Conservation (phyloP, 257 asterid species). For the Petunia axillaris region DNA sequence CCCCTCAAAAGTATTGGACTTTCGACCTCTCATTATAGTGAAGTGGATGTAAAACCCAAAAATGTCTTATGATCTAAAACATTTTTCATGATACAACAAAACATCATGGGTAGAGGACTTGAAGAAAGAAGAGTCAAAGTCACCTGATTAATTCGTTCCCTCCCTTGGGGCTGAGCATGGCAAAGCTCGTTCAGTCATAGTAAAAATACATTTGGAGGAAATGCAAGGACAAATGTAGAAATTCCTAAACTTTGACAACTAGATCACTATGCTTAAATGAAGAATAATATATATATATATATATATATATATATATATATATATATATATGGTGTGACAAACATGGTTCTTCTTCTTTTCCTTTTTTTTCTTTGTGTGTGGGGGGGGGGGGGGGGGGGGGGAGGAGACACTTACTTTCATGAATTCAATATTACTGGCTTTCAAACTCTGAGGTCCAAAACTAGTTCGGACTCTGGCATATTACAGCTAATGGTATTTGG, state of each 20-base stretch:
- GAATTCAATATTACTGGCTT: too few species aligned
- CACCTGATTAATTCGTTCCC: background rate
- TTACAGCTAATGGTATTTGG: background rate
- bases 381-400: background rate
- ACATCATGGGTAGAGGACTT: background rate
- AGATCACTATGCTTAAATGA: background rate
- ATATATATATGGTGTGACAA: background rate
- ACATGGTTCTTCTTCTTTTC: background rate
- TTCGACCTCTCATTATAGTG: background rate
- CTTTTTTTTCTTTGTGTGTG: background rate
- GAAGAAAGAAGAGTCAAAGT: background rate
- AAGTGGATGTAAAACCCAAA: background rate
- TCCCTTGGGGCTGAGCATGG: background rate
- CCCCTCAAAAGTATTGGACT: background rate
- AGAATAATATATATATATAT: background rate
- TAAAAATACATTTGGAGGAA: background rate
- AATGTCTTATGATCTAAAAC: conserved; percentile 5
- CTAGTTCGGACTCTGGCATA: too few species aligned
- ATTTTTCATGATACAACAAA: background rate
- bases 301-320: background rate
- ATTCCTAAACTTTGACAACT: background rate
- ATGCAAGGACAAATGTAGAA: conserved; percentile 7
- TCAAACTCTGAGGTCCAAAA: too few species aligned
- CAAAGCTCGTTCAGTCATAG: background rate
- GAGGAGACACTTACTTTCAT: background rate